A percentile compares a stretch with the other conserved stretches of the same genome.
Conservation (phyloP, 2,329 filamentous ascomycete species). For the Fusarium oxysporum region DNA sequence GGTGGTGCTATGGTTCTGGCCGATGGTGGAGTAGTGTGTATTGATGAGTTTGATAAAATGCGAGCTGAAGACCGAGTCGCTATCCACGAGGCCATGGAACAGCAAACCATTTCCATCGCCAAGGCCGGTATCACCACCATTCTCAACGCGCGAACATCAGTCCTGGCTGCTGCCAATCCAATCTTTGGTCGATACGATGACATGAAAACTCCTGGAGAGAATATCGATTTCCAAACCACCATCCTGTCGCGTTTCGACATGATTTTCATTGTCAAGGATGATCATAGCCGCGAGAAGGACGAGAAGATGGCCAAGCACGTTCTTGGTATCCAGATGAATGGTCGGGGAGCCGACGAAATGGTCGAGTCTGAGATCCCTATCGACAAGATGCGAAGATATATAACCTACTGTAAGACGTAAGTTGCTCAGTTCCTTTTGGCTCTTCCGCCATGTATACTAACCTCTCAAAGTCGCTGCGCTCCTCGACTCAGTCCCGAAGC, state of each 20-base stretch:
- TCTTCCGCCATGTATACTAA: constrained; percentile 44
- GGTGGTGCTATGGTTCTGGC: constrained; percentile 98
- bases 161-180: constrained; percentile 94
- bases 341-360: constrained; percentile 82
- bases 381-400: constrained; percentile 97
- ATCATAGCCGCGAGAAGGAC: constrained; percentile 89
- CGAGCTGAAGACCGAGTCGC: constrained; percentile 96
- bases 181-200: constrained; percentile 99
- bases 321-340: constrained; percentile 96
- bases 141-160: constrained; percentile 93
- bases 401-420: constrained; percentile 95
- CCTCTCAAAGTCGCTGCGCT: constrained; percentile 77
- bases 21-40: constrained; percentile 96
- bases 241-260: constrained; percentile 99
- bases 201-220: constrained; percentile 96
- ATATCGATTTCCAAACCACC: constrained; percentile 99
- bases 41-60: constrained; percentile 99
- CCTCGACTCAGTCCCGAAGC: constrained; percentile 90
- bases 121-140: constrained; percentile 99
- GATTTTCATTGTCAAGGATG: constrained; percentile 98
- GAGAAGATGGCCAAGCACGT: constrained; percentile 96
- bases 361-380: constrained; percentile 89
- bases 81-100: constrained; percentile 99
- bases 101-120: constrained; percentile 98
- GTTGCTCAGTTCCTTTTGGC: constrained; percentile 49